phyloP scores from a whole-genome alignment of 2,329 filamentous ascomycete genomes.

The Cordyceps farinosa region DNA sequence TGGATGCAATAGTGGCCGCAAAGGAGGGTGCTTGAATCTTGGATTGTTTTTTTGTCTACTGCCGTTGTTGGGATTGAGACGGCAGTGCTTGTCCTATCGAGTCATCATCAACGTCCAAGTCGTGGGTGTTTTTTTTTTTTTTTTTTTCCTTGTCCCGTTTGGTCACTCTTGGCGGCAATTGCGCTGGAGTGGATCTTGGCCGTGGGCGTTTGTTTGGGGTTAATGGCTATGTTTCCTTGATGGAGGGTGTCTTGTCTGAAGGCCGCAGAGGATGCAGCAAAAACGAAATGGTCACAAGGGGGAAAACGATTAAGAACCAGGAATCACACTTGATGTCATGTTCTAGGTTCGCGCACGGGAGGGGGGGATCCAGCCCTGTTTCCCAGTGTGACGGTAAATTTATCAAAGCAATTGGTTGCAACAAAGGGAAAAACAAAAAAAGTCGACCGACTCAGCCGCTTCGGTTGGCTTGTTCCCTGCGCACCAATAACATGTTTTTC shows the following conservation, averaged over 20 bases:
- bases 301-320: too few relatives aligned
- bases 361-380: background rate
- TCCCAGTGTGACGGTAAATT: too few relatives aligned
- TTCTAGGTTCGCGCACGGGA: background rate
- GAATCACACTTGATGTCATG: too few relatives aligned
- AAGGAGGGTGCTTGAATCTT: too few relatives aligned
- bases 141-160: background rate
- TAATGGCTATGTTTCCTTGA: too few relatives aligned
- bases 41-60: background rate
- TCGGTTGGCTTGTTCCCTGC: background rate
- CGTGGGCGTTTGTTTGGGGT: too few relatives aligned
- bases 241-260: too few relatives aligned
- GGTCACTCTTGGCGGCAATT: background rate
- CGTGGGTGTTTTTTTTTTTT: background rate
- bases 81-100: background rate
- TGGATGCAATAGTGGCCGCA: background rate
- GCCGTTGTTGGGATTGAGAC: background rate
- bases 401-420: too few relatives aligned
- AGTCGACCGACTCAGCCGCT: background rate
- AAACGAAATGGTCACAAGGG: too few relatives aligned
- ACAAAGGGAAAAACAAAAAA: background rate
- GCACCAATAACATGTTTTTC: background rate
- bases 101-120: background rate
- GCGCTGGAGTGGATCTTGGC: background rate
- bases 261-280: too few relatives aligned